Evolutionary conservation across 2,329 filamentous ascomycete genomes (phyloP).

Genomic region (Parastagonospora avenae): DNA sequence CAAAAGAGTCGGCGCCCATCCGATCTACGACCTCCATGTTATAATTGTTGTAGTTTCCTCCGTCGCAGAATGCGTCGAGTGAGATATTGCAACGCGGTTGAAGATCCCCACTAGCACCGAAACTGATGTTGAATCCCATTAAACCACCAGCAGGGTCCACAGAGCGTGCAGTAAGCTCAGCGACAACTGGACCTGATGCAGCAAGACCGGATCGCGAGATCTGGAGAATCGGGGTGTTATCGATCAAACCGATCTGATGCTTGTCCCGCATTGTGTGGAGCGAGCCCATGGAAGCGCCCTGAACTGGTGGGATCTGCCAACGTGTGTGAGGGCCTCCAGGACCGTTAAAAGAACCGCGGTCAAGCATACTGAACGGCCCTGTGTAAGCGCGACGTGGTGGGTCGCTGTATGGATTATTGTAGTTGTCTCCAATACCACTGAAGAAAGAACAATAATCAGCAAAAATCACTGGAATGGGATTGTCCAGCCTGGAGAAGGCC

Average conservation of each 20-base stretch:
- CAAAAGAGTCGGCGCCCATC: constrained; percentile 61
- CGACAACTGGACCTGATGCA: constrained; percentile 52
- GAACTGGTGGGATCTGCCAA: constrained; percentile 58
- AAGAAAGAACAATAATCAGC: no score
- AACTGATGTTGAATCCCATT: constrained; percentile 56
- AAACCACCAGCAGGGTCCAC: constrained; percentile 50
- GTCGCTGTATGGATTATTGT: constrained; percentile 59
- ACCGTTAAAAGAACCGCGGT: constrained; percentile 59
- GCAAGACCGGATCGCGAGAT: constrained; percentile 53
- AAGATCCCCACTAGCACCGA: constrained; percentile 50
- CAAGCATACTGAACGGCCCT: constrained; percentile 60
- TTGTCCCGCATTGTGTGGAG: constrained; percentile 61
- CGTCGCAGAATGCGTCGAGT: constrained; percentile 57
- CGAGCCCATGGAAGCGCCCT: constrained; percentile 57
- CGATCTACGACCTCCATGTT: constrained; percentile 60
- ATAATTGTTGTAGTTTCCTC: constrained; percentile 58
- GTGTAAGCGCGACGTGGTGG: constrained; percentile 56
- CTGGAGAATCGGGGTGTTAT: constrained; percentile 51
- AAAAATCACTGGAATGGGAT: no score
- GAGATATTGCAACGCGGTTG: constrained; percentile 52
- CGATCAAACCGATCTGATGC: constrained; percentile 56
- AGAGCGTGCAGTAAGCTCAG: constrained; percentile 55
- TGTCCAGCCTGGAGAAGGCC: no score
- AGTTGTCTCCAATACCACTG: constrained; percentile 58
- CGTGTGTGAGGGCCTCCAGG: constrained; percentile 60